Evolutionary conservation across 768 basidiomycete genomes (phyloP).

Genomic region (Candolleomyces efflorescens): DNA sequence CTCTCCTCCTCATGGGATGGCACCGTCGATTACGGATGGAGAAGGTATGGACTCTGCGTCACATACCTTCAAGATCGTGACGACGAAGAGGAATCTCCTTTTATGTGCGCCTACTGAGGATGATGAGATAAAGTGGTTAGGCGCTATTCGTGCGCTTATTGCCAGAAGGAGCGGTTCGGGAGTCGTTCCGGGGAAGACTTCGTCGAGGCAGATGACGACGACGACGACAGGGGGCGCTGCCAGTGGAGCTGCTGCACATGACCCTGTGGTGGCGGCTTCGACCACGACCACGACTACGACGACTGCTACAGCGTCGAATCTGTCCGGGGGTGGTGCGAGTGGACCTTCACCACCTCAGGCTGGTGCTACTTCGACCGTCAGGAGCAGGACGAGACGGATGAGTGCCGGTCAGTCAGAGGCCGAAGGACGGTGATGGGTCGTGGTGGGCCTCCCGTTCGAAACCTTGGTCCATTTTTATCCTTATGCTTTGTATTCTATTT

Average conservation of each 20-base stretch:
- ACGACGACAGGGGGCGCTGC: constrained; percentile 21
- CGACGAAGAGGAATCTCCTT: constrained; percentile 84
- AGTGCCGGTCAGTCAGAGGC: not conserved
- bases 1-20: constrained; percentile 27
- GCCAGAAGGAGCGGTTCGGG: constrained; percentile 59
- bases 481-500: no score
- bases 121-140: constrained; percentile 98
- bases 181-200: constrained; percentile 43
- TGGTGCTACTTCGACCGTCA: not conserved
- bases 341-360: not conserved
- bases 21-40: constrained; percentile 30
- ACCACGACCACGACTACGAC: not conserved
- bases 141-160: constrained; percentile 89
- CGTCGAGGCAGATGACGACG: constrained; percentile 18
- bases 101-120: constrained; percentile 95
- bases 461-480: no score
- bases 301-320: not conserved
- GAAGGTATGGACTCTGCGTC: constrained; percentile 33
- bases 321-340: not conserved
- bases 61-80: constrained; percentile 91
- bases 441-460: no score
- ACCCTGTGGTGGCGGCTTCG: not conserved
- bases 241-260: constrained; percentile 22
- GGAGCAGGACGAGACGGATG: not conserved
- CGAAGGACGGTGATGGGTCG: no score